phyloP scores from a whole-genome alignment of 257 asterid species.

The Solanum chiquidenum region DNA sequence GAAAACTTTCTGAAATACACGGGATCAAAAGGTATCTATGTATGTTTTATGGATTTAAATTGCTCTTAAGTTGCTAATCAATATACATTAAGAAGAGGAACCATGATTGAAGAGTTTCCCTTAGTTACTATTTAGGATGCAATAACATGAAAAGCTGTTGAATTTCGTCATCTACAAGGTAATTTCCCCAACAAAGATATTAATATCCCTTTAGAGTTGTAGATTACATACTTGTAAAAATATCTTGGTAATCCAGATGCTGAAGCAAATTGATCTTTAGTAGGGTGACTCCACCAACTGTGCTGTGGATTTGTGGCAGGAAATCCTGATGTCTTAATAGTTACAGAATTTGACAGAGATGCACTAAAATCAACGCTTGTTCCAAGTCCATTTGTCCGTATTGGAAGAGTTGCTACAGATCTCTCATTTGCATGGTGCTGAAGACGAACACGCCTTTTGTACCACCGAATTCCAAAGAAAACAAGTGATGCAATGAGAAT shows the following conservation, averaged over 20 bases:
- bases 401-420: conserved; percentile 57
- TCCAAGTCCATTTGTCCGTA: conserved; percentile 63
- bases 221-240: conserved; percentile 63
- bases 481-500: conserved; percentile 55
- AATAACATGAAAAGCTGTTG: not conserved
- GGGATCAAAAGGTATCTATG: not conserved
- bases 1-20: not conserved
- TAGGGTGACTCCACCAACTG: conserved; percentile 64
- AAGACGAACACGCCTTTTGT: conserved; percentile 38
- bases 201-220: not conserved
- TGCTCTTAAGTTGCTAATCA: not conserved
- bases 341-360: conserved; percentile 41
- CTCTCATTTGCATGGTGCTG: conserved; percentile 37
- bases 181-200: not conserved
- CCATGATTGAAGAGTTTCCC: not conserved
- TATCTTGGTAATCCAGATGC: conserved; percentile 76
- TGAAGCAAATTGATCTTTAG: conserved; percentile 48
- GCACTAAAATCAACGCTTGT: conserved; percentile 62
- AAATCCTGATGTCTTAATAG: conserved; percentile 19
- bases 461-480: conserved; percentile 60
- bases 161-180: not conserved
- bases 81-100: not conserved
- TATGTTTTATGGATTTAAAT: not conserved
- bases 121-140: not conserved
- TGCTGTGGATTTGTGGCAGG: conserved; percentile 30